Percentiles rank a stretch among this genome's conserved stretches.
phyloP scores from a whole-genome alignment of 2,329 filamentous ascomycete species.

The Endoconidiophora polonica region DNA sequence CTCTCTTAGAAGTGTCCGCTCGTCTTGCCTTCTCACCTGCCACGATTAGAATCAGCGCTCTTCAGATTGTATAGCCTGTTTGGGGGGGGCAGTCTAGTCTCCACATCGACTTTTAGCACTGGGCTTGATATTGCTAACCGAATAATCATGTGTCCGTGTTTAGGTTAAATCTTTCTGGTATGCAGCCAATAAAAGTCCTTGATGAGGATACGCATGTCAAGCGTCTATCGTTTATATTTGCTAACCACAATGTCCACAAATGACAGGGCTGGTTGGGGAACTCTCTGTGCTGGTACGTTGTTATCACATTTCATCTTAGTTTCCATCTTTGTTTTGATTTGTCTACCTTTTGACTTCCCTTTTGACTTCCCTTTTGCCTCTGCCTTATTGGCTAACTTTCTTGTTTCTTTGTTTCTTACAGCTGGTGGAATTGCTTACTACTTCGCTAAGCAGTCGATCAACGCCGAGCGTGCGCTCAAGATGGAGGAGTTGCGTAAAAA shows the following conservation, averaged over 20 bases:
- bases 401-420: constrained; percentile 19
- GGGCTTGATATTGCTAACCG: constrained; percentile 11
- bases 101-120: no score
- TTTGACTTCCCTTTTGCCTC: background rate
- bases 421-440: constrained; percentile 86
- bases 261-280: constrained; percentile 74
- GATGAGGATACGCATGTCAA: background rate
- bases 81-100: no score
- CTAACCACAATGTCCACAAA: constrained; percentile 5
- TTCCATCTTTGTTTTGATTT: background rate
- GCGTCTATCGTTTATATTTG: background rate
- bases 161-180: constrained; percentile 53
- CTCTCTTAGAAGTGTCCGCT: background rate
- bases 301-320: background rate
- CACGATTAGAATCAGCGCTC: background rate
- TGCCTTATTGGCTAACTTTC: background rate
- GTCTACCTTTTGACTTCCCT: background rate
- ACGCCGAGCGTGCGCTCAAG: constrained; percentile 64
- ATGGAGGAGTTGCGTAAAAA: constrained; percentile 50
- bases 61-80: no score
- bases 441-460: constrained; percentile 90
- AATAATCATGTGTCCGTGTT: background rate
- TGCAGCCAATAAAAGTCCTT: background rate
- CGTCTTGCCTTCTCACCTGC: background rate
- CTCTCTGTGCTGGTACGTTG: constrained; percentile 61